Percentiles rank a stretch among this genome's conserved stretches.
Conservation (phyloP, 805 yeast species). For the Pichia californica region DNA sequence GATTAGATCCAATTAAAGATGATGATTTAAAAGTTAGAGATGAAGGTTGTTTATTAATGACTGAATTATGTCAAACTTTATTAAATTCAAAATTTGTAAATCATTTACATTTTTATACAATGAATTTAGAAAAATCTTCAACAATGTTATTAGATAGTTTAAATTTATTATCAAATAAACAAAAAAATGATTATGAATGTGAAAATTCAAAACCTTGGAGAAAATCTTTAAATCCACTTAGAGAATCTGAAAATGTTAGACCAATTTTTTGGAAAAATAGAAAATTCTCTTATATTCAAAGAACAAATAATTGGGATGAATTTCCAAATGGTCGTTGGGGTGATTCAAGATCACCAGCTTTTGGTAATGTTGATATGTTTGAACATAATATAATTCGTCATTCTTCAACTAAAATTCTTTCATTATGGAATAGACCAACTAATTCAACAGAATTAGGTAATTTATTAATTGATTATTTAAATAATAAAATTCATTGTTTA, state of each 20-base stretch:
- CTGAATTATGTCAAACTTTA: constrained; percentile 74
- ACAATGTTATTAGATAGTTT: constrained; percentile 79
- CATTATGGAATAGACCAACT: constrained; percentile 84
- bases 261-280: constrained; percentile 97
- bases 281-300: constrained; percentile 78
- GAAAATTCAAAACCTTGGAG: constrained; percentile 71
- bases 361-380: constrained; percentile 79
- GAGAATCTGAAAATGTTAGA: constrained; percentile 76
- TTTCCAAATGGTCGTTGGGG: constrained; percentile 99
- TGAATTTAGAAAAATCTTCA: constrained; percentile 92
- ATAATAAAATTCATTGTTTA: constrained; percentile 63
- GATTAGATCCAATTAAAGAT: constrained; percentile 75
- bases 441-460: constrained; percentile 51
- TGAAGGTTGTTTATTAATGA: constrained; percentile 73
- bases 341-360: constrained; percentile 95
- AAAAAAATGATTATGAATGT: constrained; percentile 15
- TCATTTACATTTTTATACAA: constrained; percentile 93
- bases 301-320: constrained; percentile 96
- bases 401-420: constrained; percentile 69
- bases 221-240: constrained; percentile 73
- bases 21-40: constrained; percentile 87
- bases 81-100: constrained; percentile 65
- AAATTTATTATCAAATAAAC: constrained; percentile 36
- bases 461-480: constrained; percentile 62
- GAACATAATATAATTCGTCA: constrained; percentile 79